phyloP scores from a whole-genome alignment of 495 filamentous ascomycete genomes.

The Neurospora sublineolata region DNA sequence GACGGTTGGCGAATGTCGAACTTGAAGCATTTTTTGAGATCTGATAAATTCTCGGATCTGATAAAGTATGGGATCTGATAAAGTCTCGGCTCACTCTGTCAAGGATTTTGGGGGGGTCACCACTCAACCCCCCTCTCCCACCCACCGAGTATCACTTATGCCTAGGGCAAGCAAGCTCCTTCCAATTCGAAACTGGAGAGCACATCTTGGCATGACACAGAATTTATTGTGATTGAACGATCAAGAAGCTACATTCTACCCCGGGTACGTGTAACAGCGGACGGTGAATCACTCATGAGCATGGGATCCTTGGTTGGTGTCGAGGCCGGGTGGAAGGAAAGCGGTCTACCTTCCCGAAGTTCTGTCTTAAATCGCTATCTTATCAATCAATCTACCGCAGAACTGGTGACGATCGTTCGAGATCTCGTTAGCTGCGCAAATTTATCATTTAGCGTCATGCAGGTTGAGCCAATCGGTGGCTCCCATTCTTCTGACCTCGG shows the following conservation, averaged over 20 bases:
- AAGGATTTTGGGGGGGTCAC: background rate
- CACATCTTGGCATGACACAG: background rate
- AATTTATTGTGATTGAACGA: background rate
- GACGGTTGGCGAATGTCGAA: background rate
- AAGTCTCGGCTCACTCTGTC: background rate
- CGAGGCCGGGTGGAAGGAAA: background rate
- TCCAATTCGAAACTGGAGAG: background rate
- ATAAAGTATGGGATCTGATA: background rate
- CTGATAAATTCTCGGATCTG: background rate
- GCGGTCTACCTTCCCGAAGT: background rate
- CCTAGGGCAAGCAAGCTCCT: background rate
- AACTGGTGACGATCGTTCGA: background rate
- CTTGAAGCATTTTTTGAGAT: background rate
- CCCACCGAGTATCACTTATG: background rate
- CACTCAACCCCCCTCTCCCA: background rate
- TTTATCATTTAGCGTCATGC: background rate
- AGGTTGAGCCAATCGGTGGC: background rate
- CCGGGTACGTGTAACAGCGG: background rate
- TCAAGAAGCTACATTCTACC: background rate
- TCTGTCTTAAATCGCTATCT: no score
- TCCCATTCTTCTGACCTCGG: no score
- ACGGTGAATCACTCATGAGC: background rate
- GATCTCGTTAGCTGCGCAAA: background rate
- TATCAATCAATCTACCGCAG: slow-evolving; percentile 17
- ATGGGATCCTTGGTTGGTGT: background rate